Conservation (phyloP, 2,329 filamentous ascomycete species). For the Gaeumannomyces sp. region DNA sequence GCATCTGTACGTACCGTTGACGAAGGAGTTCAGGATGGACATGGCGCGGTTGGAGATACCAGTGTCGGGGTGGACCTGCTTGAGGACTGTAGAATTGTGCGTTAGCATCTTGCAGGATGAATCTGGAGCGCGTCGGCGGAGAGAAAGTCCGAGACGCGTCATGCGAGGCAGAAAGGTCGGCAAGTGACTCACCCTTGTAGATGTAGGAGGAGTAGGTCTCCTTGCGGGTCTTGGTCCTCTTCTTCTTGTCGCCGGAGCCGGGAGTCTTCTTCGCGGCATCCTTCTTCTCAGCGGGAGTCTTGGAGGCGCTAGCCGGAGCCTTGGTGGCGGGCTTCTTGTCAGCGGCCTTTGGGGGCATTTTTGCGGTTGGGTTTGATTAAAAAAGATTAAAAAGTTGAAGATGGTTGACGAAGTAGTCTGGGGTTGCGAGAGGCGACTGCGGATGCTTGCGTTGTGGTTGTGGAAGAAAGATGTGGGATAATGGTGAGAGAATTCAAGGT, state of each 20-base stretch:
- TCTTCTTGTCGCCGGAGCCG: slow-evolving; percentile 97
- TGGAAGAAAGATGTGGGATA: slow-evolving; percentile 23
- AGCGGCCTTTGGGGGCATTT: slow-evolving; percentile 97
- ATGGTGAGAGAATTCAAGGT: slow-evolving; percentile 34
- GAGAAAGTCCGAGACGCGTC: slow-evolving; percentile 2
- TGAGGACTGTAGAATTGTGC: slow-evolving; percentile 64
- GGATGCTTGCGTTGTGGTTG: slow-evolving; percentile 14
- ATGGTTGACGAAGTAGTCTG: slow-evolving; percentile 15
- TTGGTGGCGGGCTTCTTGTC: slow-evolving; percentile 97
- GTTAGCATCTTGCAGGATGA: background rate
- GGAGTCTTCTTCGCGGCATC: slow-evolving; percentile 99
- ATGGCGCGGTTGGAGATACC: slow-evolving; percentile 99
- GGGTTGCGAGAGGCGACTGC: slow-evolving; percentile 19
- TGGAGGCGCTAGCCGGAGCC: slow-evolving; percentile 71
- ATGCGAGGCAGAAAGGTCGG: background rate
- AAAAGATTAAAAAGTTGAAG: slow-evolving; percentile 16
- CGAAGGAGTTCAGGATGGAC: slow-evolving; percentile 99
- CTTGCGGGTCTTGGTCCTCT: slow-evolving; percentile 99
- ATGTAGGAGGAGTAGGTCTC: slow-evolving; percentile 99
- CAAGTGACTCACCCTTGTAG: slow-evolving; percentile 84
- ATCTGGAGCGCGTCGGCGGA: too few relatives aligned
- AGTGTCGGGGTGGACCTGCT: slow-evolving; percentile 99
- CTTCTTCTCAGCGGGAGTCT: slow-evolving; percentile 83
- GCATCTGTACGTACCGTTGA: slow-evolving; percentile 74
- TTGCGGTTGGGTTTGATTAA: slow-evolving; percentile 28